These are phyloP conservation scores for Gastrolobium bilobum DNA, from an alignment of 306 rosid genomes.

Conservation along the genomic window DNA sequence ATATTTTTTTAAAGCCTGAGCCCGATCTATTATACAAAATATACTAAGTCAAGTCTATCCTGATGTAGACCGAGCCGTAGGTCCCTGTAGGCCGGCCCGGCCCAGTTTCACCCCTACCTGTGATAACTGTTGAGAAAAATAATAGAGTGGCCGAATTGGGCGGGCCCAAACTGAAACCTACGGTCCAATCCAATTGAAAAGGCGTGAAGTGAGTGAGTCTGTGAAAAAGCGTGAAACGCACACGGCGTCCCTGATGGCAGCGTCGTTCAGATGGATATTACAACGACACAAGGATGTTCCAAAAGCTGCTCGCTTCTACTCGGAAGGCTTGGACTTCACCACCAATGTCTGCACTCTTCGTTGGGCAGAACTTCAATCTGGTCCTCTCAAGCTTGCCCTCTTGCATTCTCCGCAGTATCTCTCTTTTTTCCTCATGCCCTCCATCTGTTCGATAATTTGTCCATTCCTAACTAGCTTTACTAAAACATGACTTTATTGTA, in stretches of 20 bases:
- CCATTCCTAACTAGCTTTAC: conserved; percentile 2
- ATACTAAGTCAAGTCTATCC: too few relatives aligned
- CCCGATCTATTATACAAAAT: too few relatives aligned
- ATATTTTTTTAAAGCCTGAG: too few relatives aligned
- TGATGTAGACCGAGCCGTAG: too few relatives aligned
- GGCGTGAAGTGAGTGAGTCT: neutral
- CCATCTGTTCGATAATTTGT: conserved; percentile 60
- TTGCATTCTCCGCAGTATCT: conserved; percentile 73
- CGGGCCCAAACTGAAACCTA: neutral
- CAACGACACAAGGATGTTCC: conserved; percentile 88
- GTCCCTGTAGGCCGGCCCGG: too few relatives aligned
- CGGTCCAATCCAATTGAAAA: conserved; percentile 22
- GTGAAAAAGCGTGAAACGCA: neutral
- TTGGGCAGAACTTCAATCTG: conserved; percentile 93
- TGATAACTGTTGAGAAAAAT: too few relatives aligned
- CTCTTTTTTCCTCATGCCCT: conserved; percentile 15
- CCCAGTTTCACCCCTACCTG: too few relatives aligned
- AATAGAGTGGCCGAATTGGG: neutral
- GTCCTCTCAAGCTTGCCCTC: conserved; percentile 85
- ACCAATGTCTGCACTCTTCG: conserved; percentile 79
- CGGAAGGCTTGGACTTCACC: conserved; percentile 83
- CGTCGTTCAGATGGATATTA: conserved; percentile 81
- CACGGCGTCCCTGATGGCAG: conserved; percentile 53
- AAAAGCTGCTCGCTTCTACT: conserved; percentile 82
- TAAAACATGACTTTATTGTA: neutral